A percentile compares a stretch with the other conserved stretches of the same genome.
Evolutionary conservation across 1,284 basidiomycete genomes (phyloP).

Genomic region (Meira nashicola): DNA sequence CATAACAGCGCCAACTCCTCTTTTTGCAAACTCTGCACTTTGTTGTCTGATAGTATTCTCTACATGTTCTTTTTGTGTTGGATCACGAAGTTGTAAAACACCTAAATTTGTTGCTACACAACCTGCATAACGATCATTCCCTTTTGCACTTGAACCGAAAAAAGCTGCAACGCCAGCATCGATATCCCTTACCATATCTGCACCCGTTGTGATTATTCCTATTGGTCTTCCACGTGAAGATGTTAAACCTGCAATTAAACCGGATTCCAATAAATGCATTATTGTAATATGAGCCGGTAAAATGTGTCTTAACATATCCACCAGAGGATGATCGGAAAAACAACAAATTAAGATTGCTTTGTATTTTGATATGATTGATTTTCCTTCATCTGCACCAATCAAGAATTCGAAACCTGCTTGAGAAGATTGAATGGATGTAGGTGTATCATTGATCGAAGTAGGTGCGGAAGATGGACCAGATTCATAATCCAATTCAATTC

Average conservation of each 20-base stretch:
- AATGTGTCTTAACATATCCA: conserved; percentile 20
- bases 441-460: conserved; percentile 22
- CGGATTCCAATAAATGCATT: conserved; percentile 33
- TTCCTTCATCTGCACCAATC: background rate
- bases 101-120: conserved; percentile 28
- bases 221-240: conserved; percentile 16
- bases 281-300: conserved; percentile 13
- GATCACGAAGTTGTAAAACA: conserved; percentile 28
- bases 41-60: conserved; percentile 17
- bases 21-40: conserved; percentile 18
- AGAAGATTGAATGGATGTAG: conserved; percentile 24
- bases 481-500: conserved; percentile 6
- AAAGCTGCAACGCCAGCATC: conserved; percentile 25
- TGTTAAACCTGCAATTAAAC: conserved; percentile 20
- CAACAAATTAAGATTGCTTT: conserved; percentile 31
- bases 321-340: conserved; percentile 38
- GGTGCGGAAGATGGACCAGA: conserved; percentile 28
- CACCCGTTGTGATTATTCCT: conserved; percentile 34
- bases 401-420: conserved; percentile 18
- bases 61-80: conserved; percentile 17
- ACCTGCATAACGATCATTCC: conserved; percentile 27
- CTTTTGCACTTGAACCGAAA: conserved; percentile 19
- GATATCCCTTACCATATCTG: conserved; percentile 27
- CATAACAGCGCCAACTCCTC: conserved; percentile 35
- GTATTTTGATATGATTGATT: background rate